A percentile compares a stretch with the other conserved stretches of the same genome.
These are phyloP conservation scores for Urostyla sp. DNA, from an alignment of 73 alveolate genomes.

Conservation along the genomic window DNA sequence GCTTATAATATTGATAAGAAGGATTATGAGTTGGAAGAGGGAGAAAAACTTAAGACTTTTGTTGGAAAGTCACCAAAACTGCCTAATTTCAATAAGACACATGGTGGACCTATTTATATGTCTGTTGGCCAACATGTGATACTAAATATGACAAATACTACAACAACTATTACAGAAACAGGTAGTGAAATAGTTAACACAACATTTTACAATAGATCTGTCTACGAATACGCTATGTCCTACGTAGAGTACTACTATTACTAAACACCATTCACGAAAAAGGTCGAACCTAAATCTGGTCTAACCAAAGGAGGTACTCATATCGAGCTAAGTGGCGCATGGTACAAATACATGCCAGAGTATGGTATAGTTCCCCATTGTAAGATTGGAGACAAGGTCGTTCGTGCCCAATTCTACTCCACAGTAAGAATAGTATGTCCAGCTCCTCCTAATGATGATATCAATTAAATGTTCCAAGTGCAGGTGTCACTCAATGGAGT, in stretches of 20 bases:
- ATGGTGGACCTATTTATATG: constrained; percentile 80
- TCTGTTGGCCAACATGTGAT: constrained; percentile 66
- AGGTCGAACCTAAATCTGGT: constrained; percentile 87
- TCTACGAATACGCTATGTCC: constrained; percentile 39
- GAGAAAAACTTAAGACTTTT: constrained; percentile 46
- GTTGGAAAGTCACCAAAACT: constrained; percentile 56
- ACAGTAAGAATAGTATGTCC: constrained; percentile 88
- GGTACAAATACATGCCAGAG: constrained; percentile 86
- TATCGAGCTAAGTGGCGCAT: constrained; percentile 85
- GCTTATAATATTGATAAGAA: constrained; percentile 43
- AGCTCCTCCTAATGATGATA: constrained; percentile 83
- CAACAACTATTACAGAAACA: constrained; percentile 2
- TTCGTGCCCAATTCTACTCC: constrained; percentile 80
- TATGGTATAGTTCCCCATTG: constrained; percentile 89
- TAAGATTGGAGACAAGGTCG: constrained; percentile 88
- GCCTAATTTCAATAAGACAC: constrained; percentile 61
- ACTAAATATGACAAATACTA: constrained; percentile 25
- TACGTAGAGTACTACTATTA: constrained; percentile 85
- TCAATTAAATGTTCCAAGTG: constrained; percentile 66
- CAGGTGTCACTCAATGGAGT: constrained; percentile 88
- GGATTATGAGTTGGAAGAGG: constrained; percentile 37
- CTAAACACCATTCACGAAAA: constrained; percentile 81
- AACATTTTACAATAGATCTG: background rate
- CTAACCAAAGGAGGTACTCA: constrained; percentile 87
- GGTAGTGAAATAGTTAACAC: background rate